Conservation (phyloP, 148 eudicot species). For the Silene conica region DNA sequence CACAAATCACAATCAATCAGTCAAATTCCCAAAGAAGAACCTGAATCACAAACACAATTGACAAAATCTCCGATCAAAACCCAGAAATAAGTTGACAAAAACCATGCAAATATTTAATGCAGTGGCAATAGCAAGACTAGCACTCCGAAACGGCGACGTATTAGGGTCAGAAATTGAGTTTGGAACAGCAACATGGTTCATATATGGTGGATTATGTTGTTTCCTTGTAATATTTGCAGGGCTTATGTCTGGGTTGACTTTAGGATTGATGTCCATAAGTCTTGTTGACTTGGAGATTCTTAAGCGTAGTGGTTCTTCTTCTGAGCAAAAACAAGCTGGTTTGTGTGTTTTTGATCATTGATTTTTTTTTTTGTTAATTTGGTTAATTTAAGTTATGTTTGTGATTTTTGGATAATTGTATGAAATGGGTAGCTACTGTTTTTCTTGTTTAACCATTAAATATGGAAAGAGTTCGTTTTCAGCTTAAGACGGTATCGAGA, state of each 20-base stretch:
- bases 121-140: constrained; percentile 36
- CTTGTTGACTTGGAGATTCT: constrained; percentile 95
- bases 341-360: too few species aligned
- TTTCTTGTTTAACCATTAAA: too few species aligned
- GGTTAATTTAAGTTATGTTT: too few species aligned
- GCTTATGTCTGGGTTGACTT: constrained; percentile 84
- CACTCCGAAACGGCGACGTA: constrained; percentile 17
- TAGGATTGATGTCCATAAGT: constrained; percentile 87
- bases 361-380: background rate
- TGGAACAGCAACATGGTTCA: constrained; percentile 59
- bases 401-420: background rate
- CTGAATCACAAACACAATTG: background rate
- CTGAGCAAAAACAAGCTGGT: constrained; percentile 86
- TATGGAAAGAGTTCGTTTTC: background rate
- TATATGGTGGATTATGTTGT: constrained; percentile 58
- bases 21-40: background rate
- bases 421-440: background rate
- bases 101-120: constrained; percentile 53
- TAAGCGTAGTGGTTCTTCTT: constrained; percentile 64
- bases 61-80: background rate
- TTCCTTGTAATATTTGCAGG: constrained; percentile 78
- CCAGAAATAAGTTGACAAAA: background rate
- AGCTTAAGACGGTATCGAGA: background rate
- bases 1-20: too few species aligned
- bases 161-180: constrained; percentile 42